phyloP scores from a whole-genome alignment of 495 filamentous ascomycete genomes.

The Penicillium silybi region DNA sequence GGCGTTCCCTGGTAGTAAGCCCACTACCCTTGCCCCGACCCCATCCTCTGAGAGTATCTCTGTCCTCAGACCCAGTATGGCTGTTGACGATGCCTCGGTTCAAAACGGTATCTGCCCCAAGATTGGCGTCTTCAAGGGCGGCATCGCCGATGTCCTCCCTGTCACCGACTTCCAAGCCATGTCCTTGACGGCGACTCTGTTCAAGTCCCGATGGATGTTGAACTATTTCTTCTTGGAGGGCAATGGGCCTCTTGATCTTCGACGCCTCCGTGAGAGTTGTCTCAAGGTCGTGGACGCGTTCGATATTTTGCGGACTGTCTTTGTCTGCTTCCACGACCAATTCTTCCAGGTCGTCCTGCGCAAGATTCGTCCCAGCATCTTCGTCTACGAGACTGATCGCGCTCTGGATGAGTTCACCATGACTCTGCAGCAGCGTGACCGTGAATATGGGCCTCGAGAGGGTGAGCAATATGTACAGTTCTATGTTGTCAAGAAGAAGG shows the following conservation, averaged over 20 bases:
- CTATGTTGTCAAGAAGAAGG: slow-evolving; percentile 51
- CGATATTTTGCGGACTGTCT: slow-evolving; percentile 69
- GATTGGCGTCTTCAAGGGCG: slow-evolving; percentile 52
- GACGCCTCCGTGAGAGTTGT: slow-evolving; percentile 43
- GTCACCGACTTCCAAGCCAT: slow-evolving; percentile 62
- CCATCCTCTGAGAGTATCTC: slow-evolving; percentile 44
- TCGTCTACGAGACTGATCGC: slow-evolving; percentile 52
- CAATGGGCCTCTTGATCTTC: slow-evolving; percentile 42
- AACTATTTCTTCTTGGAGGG: slow-evolving; percentile 59
- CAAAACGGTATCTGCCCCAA: slow-evolving; percentile 49
- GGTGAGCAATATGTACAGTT: slow-evolving; percentile 63
- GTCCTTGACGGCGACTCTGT: slow-evolving; percentile 56
- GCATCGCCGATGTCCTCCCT: slow-evolving; percentile 56
- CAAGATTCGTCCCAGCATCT: slow-evolving; percentile 48
- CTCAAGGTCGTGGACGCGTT: slow-evolving; percentile 48
- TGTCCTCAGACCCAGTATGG: slow-evolving; percentile 34
- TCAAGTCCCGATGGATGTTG: slow-evolving; percentile 47
- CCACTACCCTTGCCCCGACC: slow-evolving; percentile 11
- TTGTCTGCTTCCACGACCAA: slow-evolving; percentile 51
- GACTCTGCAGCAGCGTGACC: slow-evolving; percentile 44
- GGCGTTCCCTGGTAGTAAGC: slow-evolving; percentile 14
- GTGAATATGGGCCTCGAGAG: slow-evolving; percentile 49
- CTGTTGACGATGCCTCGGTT: slow-evolving; percentile 38
- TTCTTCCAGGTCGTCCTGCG: slow-evolving; percentile 62
- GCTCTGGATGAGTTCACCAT: slow-evolving; percentile 47